Percentiles rank a stretch among this genome's conserved stretches.
phyloP scores from a whole-genome alignment of 2,329 filamentous ascomycete species.

The Fusarium irregulare region DNA sequence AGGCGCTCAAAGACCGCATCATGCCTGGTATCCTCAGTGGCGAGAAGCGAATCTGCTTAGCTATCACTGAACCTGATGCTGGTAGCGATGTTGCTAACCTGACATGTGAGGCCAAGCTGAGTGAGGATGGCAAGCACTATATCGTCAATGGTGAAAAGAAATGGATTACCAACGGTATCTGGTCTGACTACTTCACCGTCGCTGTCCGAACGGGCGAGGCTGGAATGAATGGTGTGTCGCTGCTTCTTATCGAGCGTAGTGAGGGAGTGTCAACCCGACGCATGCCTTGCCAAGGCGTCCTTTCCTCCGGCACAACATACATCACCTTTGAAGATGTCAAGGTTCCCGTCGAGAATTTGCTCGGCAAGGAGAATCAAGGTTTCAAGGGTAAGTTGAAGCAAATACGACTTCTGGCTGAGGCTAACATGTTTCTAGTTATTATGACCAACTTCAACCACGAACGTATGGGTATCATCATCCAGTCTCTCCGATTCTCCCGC shows the following conservation, averaged over 20 bases:
- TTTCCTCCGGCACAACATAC: slow-evolving; percentile 81
- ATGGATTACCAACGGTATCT: slow-evolving; percentile 99
- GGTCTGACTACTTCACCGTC: slow-evolving; percentile 97
- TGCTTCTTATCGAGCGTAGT: slow-evolving; percentile 91
- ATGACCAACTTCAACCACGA: slow-evolving; percentile 99
- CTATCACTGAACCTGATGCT: slow-evolving; percentile 96
- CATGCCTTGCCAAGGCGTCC: slow-evolving; percentile 99
- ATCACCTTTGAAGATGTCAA: slow-evolving; percentile 99
- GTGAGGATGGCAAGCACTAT: slow-evolving; percentile 96
- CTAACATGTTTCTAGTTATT: slow-evolving; percentile 70
- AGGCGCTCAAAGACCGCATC: slow-evolving; percentile 85
- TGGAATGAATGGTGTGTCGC: slow-evolving; percentile 92
- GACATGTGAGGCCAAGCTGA: slow-evolving; percentile 94
- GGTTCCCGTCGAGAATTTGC: slow-evolving; percentile 97
- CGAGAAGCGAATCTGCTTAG: slow-evolving; percentile 96
- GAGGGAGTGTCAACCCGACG: slow-evolving; percentile 91
- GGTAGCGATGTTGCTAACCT: slow-evolving; percentile 96
- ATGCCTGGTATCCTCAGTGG: slow-evolving; percentile 88
- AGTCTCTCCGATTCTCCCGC: slow-evolving; percentile 92
- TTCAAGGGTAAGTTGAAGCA: slow-evolving; percentile 75
- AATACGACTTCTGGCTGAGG: slow-evolving; percentile 83
- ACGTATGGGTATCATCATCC: slow-evolving; percentile 98
- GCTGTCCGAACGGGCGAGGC: slow-evolving; percentile 89
- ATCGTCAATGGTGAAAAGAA: slow-evolving; percentile 99
- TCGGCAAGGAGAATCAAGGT: slow-evolving; percentile 97